Percentiles rank a stretch among this genome's conserved stretches.
These are phyloP conservation scores for Metarhizium brunneum DNA, from an alignment of 2,329 filamentous ascomycete genomes.

Conservation along the genomic window DNA sequence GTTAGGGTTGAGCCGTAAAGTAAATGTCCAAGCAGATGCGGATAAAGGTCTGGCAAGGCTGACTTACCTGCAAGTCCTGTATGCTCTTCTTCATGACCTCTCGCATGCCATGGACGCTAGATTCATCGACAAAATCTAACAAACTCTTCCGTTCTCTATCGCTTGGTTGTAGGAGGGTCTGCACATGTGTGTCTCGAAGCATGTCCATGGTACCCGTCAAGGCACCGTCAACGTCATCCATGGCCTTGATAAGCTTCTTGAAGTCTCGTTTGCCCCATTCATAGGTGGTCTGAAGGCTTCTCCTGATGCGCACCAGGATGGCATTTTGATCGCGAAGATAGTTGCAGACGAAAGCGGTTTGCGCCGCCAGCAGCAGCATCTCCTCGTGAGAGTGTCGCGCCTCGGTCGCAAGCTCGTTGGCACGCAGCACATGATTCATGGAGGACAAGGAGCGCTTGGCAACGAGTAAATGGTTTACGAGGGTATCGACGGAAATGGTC, in stretches of 20 bases:
- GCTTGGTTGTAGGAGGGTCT: slow-evolving; percentile 50
- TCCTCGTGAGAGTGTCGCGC: slow-evolving; percentile 72
- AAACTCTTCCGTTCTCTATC: slow-evolving; percentile 53
- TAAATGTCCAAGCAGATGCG: slow-evolving; percentile 9
- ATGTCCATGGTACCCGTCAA: slow-evolving; percentile 58
- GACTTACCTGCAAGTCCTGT: slow-evolving; percentile 53
- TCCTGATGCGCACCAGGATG: slow-evolving; percentile 41
- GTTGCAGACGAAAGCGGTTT: slow-evolving; percentile 56
- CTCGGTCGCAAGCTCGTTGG: slow-evolving; percentile 73
- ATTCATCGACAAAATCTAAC: slow-evolving; percentile 69
- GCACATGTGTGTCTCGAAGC: slow-evolving; percentile 55
- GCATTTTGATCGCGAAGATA: slow-evolving; percentile 49
- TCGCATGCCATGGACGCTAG: slow-evolving; percentile 55
- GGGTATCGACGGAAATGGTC: slow-evolving; percentile 52
- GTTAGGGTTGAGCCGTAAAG: background rate
- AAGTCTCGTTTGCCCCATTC: slow-evolving; percentile 52
- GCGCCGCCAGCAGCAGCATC: slow-evolving; percentile 61
- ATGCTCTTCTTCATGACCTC: slow-evolving; percentile 62
- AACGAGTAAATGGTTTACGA: slow-evolving; percentile 76
- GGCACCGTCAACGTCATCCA: slow-evolving; percentile 57
- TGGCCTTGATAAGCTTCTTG: slow-evolving; percentile 48
- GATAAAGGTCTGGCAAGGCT: background rate
- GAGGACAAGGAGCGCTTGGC: slow-evolving; percentile 83
- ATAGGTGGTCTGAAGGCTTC: slow-evolving; percentile 44
- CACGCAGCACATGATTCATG: slow-evolving; percentile 72